Conservation (phyloP, 2,329 filamentous ascomycete species). For the Microcera coccophila region DNA sequence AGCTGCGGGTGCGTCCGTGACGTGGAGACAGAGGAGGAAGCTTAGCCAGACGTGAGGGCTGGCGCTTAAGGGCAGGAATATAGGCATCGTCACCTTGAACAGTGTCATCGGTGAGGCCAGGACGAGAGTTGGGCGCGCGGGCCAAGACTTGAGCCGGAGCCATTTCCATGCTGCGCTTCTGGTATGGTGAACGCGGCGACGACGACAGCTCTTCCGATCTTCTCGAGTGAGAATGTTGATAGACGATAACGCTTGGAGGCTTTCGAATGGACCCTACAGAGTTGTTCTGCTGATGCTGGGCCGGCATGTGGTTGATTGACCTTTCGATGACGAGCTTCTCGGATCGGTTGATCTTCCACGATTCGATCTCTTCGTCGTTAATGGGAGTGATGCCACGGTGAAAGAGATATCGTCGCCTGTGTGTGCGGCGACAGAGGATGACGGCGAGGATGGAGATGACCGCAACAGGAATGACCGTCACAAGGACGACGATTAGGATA, state of each 20-base stretch:
- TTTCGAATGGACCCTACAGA: slow-evolving; percentile 40
- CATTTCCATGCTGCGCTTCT: slow-evolving; percentile 43
- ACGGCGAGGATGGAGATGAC: slow-evolving; percentile 33
- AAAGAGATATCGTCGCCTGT: slow-evolving; percentile 40
- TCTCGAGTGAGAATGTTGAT: slow-evolving; percentile 35
- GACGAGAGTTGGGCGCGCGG: slow-evolving; percentile 58
- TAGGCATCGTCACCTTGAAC: slow-evolving; percentile 60
- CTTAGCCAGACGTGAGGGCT: slow-evolving; percentile 53
- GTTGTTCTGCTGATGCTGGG: slow-evolving; percentile 28
- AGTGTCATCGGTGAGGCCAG: slow-evolving; percentile 58
- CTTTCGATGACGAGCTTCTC: slow-evolving; percentile 27
- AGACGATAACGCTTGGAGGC: slow-evolving; percentile 53
- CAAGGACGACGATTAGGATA: slow-evolving; percentile 49
- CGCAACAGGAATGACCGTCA: slow-evolving; percentile 46
- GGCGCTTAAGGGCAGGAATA: slow-evolving; percentile 49
- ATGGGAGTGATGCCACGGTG: slow-evolving; percentile 58
- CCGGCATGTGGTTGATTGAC: neutral
- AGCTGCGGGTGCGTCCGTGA: slow-evolving; percentile 40
- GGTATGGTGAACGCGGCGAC: slow-evolving; percentile 28
- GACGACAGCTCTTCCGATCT: slow-evolving; percentile 28
- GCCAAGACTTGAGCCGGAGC: slow-evolving; percentile 52
- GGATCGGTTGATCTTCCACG: slow-evolving; percentile 49
- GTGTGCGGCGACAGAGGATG: slow-evolving; percentile 38
- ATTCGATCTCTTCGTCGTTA: slow-evolving; percentile 62
- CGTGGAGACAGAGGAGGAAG: slow-evolving; percentile 33